Base-by-base conservation (phyloP, 2,329 filamentous ascomycete genomes). In the Monascus ruber region DNA sequence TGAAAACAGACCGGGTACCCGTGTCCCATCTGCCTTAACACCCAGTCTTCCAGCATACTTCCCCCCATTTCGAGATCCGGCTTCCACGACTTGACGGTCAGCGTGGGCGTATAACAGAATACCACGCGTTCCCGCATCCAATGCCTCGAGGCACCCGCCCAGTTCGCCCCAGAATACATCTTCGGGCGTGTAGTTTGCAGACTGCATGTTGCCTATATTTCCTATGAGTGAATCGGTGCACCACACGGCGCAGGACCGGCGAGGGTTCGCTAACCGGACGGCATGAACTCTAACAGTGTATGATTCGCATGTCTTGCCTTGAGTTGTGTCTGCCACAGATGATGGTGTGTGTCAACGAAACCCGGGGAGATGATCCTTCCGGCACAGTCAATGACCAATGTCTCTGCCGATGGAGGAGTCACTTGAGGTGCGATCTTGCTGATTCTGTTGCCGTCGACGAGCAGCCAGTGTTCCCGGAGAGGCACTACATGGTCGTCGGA, bases 131-230 rank as follows among this genome's bases (percentile, higher is more conserved):
- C 53, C 53, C 4, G 45, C 44, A 37, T 56, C 46, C 6, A 56
- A 27, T 6, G 42, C 41, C 31, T 52, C 50, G 1, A 52, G 39
- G 33, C 45, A 49, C 7, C 50, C 51, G 6, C 35, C 47, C 2
- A 55, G 41, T 28, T 52, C 50, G n/a, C 66, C 66, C 59, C 67
- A 68, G 49, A 69, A 72, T 3, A 70, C 50, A 40, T 74, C 71
- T 2, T 65, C 53, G 2, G 63, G 49, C 4, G 43, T 49, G 43
- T 64, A 67, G 29, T 48, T 47, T 24, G 40, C 32, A 33, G 38
- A 31, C 36, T 49, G 47, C 31, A 47, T 36, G n/a, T 49, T 48
- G 7, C 47, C 50, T 50, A 28, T 6, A 10, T 17, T 6, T 28
- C 29, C 34, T 38, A 27, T 8, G 6, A 2, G 5, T 2, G 34